Conservation (phyloP, 2,329 filamentous ascomycete genomes). For the Epichloe sp. region DNA sequence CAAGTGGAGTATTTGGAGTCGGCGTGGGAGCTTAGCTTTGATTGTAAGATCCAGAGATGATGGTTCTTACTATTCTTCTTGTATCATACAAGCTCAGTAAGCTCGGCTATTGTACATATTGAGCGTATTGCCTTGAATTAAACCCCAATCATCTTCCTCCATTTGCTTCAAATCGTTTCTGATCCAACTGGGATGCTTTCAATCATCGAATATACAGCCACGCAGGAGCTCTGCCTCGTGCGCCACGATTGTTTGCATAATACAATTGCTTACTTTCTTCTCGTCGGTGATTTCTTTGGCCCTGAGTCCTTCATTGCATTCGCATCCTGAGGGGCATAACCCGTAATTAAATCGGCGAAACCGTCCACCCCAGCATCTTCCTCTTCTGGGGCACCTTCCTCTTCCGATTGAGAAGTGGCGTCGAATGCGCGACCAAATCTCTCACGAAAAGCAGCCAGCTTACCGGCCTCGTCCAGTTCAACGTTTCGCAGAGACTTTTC, state of each 20-base stretch:
- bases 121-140: constrained; percentile 8
- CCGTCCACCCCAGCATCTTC: constrained; percentile 14
- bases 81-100: constrained; percentile 23
- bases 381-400: constrained; percentile 17
- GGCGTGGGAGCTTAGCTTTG: constrained; percentile 1
- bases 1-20: constrained; percentile 4
- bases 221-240: not conserved
- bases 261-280: constrained; percentile 27
- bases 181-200: not conserved
- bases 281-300: constrained; percentile 30
- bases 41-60: constrained; percentile 12
- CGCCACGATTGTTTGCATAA: not conserved
- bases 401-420: constrained; percentile 26
- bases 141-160: not conserved
- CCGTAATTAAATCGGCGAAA: constrained; percentile 38
- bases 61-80: constrained; percentile 11
- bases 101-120: constrained; percentile 22
- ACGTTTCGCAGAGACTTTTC: constrained; percentile 71
- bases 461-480: constrained; percentile 89
- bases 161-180: not conserved
- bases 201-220: not conserved
- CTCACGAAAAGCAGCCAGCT: constrained; percentile 71
- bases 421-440: constrained; percentile 82
- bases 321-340: constrained; percentile 31
- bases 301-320: constrained; percentile 21